phyloP scores from a whole-genome alignment of 176 grass and related monocot genomes.

The Juncus inflexus region DNA sequence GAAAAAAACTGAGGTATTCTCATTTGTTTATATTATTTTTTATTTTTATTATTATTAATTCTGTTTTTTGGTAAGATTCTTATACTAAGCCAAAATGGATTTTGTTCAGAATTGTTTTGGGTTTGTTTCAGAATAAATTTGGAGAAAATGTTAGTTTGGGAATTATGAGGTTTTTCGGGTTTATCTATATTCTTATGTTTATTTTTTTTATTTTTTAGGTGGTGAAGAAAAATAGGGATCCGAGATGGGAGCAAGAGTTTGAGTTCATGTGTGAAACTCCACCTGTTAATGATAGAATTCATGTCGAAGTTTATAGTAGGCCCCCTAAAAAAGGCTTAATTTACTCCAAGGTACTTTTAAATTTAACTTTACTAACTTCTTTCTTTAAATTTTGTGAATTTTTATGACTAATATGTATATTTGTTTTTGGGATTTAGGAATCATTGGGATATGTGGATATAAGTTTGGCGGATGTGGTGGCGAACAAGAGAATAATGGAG shows the following conservation, averaged over 20 bases:
- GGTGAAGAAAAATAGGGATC: slow-evolving; percentile 92
- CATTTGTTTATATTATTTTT: not conserved
- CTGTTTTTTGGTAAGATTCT: not conserved
- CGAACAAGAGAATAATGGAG: no score
- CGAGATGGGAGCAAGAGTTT: slow-evolving; percentile 77
- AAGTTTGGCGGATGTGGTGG: slow-evolving; percentile 59
- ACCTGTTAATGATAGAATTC: slow-evolving; percentile 73
- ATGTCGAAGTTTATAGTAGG: slow-evolving; percentile 79
- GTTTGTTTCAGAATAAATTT: no score
- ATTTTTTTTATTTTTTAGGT: slow-evolving; percentile 33
- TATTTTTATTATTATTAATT: not conserved
- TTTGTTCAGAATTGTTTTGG: no score
- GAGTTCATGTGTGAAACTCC: slow-evolving; percentile 83
- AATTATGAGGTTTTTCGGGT: no score
- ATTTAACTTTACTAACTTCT: not conserved
- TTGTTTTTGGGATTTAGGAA: slow-evolving; percentile 54
- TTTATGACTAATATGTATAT: slow-evolving; percentile 5
- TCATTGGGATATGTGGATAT: slow-evolving; percentile 72
- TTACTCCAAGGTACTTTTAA: slow-evolving; percentile 68
- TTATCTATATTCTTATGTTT: no score
- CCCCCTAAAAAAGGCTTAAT: slow-evolving; percentile 59
- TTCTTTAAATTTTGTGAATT: not conserved
- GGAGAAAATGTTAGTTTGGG: no score
- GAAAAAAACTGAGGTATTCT: slow-evolving; percentile 81
- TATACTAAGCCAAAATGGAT: not conserved